These are phyloP conservation scores for Flaveria ramosissima DNA, from an alignment of 129 eudicot species.

Conservation along the genomic window DNA sequence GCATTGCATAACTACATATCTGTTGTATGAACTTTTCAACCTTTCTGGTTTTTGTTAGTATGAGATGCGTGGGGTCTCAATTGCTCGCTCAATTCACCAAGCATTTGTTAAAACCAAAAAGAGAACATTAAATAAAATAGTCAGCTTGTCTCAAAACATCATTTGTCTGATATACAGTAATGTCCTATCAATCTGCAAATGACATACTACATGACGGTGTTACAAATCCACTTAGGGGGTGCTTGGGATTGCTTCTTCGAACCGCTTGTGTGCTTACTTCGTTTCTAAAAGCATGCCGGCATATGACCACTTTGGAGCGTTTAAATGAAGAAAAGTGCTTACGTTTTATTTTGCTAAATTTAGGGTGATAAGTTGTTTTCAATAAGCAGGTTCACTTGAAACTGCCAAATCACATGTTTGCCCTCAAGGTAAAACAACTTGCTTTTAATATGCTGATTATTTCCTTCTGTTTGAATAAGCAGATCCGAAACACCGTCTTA, in stretches of 20 bases:
- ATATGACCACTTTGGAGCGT: not conserved
- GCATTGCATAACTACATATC: not conserved
- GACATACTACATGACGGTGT: not conserved
- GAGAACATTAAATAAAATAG: not conserved
- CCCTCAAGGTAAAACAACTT: too few species aligned
- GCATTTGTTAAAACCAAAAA: not conserved
- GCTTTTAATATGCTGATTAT: not conserved
- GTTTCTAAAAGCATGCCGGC: not conserved
- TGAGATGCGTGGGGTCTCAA: not conserved
- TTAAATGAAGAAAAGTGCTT: not conserved
- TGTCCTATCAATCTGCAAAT: not conserved
- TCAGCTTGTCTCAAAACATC: not conserved
- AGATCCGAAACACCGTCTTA: not conserved
- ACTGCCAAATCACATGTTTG: not conserved
- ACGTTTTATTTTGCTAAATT: not conserved
- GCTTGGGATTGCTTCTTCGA: not conserved
- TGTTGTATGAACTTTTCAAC: not conserved
- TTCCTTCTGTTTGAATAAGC: not conserved
- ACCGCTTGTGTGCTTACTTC: not conserved
- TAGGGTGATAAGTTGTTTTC: not conserved
- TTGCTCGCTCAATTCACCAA: slow-evolving; percentile 6
- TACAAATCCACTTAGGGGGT: not conserved
- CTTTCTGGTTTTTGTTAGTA: not conserved
- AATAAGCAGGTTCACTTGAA: not conserved
- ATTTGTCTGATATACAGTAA: not conserved